Evolutionary conservation across 2,329 filamentous ascomycete genomes (phyloP).

Genomic region (Fusarium keratoplasticum): DNA sequence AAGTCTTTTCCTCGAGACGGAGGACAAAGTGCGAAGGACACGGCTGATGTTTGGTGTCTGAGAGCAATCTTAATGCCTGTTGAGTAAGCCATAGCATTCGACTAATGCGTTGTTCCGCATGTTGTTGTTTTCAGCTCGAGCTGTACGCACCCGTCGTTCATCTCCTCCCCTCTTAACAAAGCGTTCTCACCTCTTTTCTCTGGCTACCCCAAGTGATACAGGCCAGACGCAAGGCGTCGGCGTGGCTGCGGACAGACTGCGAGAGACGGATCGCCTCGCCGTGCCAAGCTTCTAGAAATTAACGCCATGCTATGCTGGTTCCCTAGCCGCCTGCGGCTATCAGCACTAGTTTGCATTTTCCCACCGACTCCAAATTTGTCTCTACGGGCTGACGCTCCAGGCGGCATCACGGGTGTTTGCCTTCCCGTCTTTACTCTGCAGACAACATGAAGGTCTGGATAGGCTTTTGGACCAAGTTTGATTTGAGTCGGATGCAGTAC

Average conservation of each 20-base stretch:
- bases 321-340: neutral
- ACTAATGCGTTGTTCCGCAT: neutral
- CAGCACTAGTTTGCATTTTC: neutral
- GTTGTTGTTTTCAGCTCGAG: neutral
- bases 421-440: neutral
- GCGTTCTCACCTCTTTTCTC: neutral
- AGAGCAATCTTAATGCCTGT: constrained; percentile 15
- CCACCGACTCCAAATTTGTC: constrained; percentile 17
- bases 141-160: constrained; percentile 16
- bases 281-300: constrained; percentile 25
- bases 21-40: constrained; percentile 6
- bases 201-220: neutral
- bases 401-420: constrained; percentile 24
- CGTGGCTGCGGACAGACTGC: constrained; percentile 13
- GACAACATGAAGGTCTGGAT: neutral
- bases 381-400: constrained; percentile 28
- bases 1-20: neutral
- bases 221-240: neutral
- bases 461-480: constrained; percentile 4
- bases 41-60: neutral
- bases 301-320: neutral
- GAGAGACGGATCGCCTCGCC: constrained; percentile 12
- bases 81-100: constrained; percentile 3
- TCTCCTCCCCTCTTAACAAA: neutral
- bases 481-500: constrained; percentile 3